Evolutionary conservation across 257 asterid species (phyloP).

Genomic region (Primulina huaijiensis): DNA sequence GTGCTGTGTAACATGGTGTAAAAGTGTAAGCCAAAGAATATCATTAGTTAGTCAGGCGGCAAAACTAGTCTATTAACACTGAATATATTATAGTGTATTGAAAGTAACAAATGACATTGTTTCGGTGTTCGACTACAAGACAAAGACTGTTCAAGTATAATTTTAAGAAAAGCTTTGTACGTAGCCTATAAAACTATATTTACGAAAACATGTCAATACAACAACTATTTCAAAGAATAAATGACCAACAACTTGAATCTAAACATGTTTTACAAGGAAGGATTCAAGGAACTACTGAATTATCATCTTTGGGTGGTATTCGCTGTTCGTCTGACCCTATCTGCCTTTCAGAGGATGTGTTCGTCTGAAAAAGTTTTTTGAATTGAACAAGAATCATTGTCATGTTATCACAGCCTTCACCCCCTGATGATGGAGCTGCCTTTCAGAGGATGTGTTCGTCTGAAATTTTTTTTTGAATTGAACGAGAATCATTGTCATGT

Average conservation of each 20-base stretch:
- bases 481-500: constrained; percentile 93
- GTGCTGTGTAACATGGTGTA: too few relatives aligned
- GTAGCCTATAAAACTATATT: constrained; percentile 12
- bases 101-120: background rate
- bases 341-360: constrained; percentile 29
- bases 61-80: constrained; percentile 2
- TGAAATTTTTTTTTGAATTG: too few relatives aligned
- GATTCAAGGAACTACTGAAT: constrained; percentile 13
- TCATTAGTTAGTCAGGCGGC: background rate
- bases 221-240: constrained; percentile 14
- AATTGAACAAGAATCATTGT: constrained; percentile 89
- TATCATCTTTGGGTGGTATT: constrained; percentile 16
- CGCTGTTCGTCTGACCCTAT: constrained; percentile 32
- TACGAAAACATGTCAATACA: constrained; percentile 18
- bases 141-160: background rate
- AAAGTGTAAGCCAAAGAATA: background rate
- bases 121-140: background rate
- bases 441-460: too few relatives aligned
- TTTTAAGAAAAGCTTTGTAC: constrained; percentile 6
- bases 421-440: constrained; percentile 84
- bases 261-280: constrained; percentile 14
- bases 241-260: background rate
- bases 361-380: constrained; percentile 37
- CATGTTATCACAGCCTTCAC: constrained; percentile 96
- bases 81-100: constrained; percentile 8